phyloP scores from a whole-genome alignment of 2,329 filamentous ascomycete genomes.

The Hymenoscyphus albidus region DNA sequence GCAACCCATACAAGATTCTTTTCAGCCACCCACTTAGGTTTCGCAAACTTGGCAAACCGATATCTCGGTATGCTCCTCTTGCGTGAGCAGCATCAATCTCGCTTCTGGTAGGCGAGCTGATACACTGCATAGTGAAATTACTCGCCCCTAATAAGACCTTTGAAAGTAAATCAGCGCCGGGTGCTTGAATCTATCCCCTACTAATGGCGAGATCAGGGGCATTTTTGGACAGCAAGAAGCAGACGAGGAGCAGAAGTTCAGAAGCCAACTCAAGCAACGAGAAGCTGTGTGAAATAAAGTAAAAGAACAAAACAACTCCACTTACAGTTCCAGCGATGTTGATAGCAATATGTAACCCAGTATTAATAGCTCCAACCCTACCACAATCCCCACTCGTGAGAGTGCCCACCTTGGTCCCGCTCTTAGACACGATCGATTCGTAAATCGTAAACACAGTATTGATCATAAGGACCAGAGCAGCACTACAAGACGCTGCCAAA shows the following conservation, averaged over 20 bases:
- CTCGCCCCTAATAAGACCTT: slow-evolving; percentile 41
- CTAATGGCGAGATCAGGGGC: neutral
- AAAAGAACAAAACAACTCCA: neutral
- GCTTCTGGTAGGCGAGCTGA: slow-evolving; percentile 46
- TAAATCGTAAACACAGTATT: slow-evolving; percentile 24
- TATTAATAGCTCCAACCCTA: slow-evolving; percentile 15
- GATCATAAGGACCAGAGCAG: slow-evolving; percentile 16
- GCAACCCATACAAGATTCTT: slow-evolving; percentile 17
- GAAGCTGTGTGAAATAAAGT: neutral
- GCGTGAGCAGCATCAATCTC: slow-evolving; percentile 48
- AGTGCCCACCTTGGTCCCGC: slow-evolving; percentile 13
- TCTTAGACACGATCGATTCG: slow-evolving; percentile 15
- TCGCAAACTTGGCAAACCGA: slow-evolving; percentile 42
- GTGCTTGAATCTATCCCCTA: neutral
- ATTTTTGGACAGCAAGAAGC: neutral
- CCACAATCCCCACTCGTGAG: slow-evolving; percentile 21
- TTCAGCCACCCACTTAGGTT: slow-evolving; percentile 35
- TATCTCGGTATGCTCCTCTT: slow-evolving; percentile 40
- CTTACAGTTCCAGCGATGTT: slow-evolving; percentile 42
- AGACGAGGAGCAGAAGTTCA: neutral
- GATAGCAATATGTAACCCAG: slow-evolving; percentile 43
- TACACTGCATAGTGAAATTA: slow-evolving; percentile 46
- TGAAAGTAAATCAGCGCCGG: neutral
- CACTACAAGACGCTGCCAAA: slow-evolving; percentile 12
- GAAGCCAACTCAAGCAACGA: neutral